A percentile compares a stretch with the other conserved stretches of the same genome.
These are phyloP conservation scores for Obelidium mucronatum DNA, from an alignment of 192 early-diverging fungal species.

Conservation along the genomic window DNA sequence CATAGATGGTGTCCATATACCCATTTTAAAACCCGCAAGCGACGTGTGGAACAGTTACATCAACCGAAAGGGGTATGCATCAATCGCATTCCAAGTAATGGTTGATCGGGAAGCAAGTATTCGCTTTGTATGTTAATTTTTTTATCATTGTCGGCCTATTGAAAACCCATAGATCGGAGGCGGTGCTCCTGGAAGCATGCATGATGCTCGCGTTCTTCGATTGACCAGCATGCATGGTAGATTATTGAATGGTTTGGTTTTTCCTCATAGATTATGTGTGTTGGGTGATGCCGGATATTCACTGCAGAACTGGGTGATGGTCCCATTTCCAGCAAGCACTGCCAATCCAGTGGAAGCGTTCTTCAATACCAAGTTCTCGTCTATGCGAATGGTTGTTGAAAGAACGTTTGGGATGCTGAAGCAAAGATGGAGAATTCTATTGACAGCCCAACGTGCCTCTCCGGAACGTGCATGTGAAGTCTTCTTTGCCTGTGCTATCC, in stretches of 20 bases:
- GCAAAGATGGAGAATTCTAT: background rate
- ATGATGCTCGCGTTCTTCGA: slow-evolving; percentile 1
- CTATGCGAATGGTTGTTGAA: background rate
- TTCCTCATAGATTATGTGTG: background rate
- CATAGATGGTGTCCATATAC: slow-evolving; percentile 16
- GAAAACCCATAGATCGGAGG: background rate
- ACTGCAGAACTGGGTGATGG: slow-evolving; percentile 1
- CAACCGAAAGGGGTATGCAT: slow-evolving; percentile 15
- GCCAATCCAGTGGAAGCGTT: background rate
- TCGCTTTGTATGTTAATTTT: no score
- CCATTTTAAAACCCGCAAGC: background rate
- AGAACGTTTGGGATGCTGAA: no score
- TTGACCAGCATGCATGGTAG: background rate
- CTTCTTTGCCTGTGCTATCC: no score
- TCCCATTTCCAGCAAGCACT: background rate
- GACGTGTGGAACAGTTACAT: slow-evolving; percentile 8
- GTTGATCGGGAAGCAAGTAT: slow-evolving; percentile 15
- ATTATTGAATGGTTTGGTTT: background rate
- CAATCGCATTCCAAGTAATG: slow-evolving; percentile 13
- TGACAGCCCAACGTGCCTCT: background rate
- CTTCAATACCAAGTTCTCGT: slow-evolving; percentile 4
- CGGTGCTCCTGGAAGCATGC: slow-evolving; percentile 7
- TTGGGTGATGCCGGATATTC: slow-evolving; percentile 4
- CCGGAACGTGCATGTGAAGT: slow-evolving; percentile 4
- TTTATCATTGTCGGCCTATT: no score